phyloP scores from a whole-genome alignment of 2,329 filamentous ascomycete species.

The Fulvia fulva region DNA sequence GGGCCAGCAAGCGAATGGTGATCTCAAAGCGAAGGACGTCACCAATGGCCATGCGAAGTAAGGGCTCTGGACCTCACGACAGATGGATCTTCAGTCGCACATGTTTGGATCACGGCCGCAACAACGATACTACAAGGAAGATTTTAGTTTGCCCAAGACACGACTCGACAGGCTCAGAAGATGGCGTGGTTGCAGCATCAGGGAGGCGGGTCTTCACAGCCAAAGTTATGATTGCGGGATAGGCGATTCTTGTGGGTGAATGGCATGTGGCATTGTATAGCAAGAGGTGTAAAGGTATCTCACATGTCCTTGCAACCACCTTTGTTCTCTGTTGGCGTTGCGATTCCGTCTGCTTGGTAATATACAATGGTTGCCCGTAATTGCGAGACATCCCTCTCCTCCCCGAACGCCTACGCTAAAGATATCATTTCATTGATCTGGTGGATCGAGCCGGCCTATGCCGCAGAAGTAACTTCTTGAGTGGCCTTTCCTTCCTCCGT shows the following conservation, averaged over 20 bases:
- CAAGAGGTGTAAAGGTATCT: no score
- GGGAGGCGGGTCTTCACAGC: no score
- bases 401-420: conserved; percentile 5
- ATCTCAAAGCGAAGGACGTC: conserved; percentile 22
- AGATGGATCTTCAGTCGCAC: background rate
- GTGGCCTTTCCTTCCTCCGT: background rate
- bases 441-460: background rate
- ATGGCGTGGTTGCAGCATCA: background rate
- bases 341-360: background rate
- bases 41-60: conserved; percentile 24
- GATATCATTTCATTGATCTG: background rate
- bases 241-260: no score
- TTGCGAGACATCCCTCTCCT: background rate
- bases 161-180: background rate
- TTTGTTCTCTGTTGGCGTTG: no score
- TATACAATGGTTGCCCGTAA: background rate
- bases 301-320: no score
- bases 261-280: no score
- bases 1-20: conserved; percentile 32
- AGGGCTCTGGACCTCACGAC: background rate
- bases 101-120: conserved; percentile 1
- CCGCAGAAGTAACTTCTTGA: background rate
- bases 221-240: no score
- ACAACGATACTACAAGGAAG: background rate
- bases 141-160: background rate